These are phyloP conservation scores for Malbranchea zuffiana DNA, from an alignment of 2,329 filamentous ascomycete genomes.

Conservation along the genomic window DNA sequence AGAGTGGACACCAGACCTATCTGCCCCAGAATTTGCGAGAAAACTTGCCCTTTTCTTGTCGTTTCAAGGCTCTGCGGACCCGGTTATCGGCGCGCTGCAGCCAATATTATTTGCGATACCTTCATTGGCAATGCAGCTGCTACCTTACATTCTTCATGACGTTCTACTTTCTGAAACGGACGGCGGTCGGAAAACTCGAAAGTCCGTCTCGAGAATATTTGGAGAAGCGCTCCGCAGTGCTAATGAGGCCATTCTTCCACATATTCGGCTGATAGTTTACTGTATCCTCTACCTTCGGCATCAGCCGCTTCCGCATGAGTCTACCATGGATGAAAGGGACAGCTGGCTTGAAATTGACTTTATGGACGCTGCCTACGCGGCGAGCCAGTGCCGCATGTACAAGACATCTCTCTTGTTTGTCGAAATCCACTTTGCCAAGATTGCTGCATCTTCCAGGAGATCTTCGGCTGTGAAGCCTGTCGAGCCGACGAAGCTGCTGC, in stretches of 20 bases:
- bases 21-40: conserved; percentile 27
- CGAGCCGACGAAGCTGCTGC: conserved; percentile 56
- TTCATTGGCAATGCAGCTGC: conserved; percentile 59
- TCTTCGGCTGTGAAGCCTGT: conserved; percentile 48
- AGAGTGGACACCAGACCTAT: conserved; percentile 16
- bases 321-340: conserved; percentile 64
- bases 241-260: conserved; percentile 41
- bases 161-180: conserved; percentile 60
- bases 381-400: conserved; percentile 68
- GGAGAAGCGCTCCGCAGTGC: conserved; percentile 50
- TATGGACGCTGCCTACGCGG: conserved; percentile 56
- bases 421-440: conserved; percentile 57
- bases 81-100: conserved; percentile 57
- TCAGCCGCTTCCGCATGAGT: conserved; percentile 62
- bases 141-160: conserved; percentile 79
- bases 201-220: conserved; percentile 54
- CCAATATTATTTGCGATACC: conserved; percentile 55
- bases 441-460: conserved; percentile 50
- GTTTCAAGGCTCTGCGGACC: conserved; percentile 48
- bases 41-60: conserved; percentile 42
- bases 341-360: conserved; percentile 82
- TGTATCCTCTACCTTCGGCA: conserved; percentile 79
- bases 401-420: conserved; percentile 76
- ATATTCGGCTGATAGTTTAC: conserved; percentile 63
- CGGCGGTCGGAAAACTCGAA: conserved; percentile 48